Percentiles rank a stretch among this genome's conserved stretches.
These are phyloP conservation scores for Coemansia sp. DNA, from an alignment of 192 early-diverging fungal species.

Conservation along the genomic window DNA sequence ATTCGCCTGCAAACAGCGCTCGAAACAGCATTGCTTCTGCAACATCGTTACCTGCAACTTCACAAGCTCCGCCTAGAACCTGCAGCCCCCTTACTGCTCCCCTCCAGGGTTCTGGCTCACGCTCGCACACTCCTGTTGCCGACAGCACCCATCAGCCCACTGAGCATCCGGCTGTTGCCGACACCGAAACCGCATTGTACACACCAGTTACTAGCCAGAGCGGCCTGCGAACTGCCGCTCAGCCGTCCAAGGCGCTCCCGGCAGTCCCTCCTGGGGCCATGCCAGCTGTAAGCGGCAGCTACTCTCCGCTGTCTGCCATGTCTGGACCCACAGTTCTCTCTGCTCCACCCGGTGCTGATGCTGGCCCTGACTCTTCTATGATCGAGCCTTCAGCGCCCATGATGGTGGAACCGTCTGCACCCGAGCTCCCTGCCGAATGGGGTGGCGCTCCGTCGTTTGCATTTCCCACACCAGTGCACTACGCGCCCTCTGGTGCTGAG, in stretches of 20 bases:
- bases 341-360: constrained; percentile 30
- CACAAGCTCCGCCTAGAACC: too few relatives aligned
- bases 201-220: constrained; percentile 7
- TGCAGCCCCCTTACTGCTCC: too few relatives aligned
- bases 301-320: constrained; percentile 16
- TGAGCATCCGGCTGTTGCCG: neutral
- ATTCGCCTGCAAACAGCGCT: neutral
- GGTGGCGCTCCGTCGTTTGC: constrained; percentile 14
- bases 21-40: constrained; percentile 9
- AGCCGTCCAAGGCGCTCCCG: constrained; percentile 1
- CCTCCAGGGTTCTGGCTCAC: neutral
- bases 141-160: constrained; percentile 3
- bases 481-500: constrained; percentile 10
- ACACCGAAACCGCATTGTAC: constrained; percentile 3
- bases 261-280: neutral
- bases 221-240: neutral
- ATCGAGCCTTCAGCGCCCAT: constrained; percentile 48
- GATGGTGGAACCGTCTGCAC: constrained; percentile 43
- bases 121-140: neutral
- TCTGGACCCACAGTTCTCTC: constrained; percentile 31
- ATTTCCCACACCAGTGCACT: constrained; percentile 36
- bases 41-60: neutral
- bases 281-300: constrained; percentile 1
- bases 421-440: constrained; percentile 45
- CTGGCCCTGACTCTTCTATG: constrained; percentile 11